phyloP scores from a whole-genome alignment of 208 protist genomes.

The Tritrichomonas musculus region DNA sequence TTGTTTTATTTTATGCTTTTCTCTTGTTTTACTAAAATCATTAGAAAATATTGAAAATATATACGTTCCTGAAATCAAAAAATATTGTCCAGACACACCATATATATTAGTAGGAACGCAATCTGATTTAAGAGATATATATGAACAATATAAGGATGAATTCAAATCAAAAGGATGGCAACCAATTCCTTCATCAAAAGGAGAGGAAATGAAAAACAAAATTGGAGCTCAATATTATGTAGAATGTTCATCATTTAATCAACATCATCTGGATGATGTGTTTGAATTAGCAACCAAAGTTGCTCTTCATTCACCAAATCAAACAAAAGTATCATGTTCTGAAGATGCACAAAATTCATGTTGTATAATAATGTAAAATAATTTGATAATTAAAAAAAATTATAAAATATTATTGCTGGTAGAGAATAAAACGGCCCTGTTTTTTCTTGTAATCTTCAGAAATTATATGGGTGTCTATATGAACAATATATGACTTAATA shows the following conservation, averaged over 20 bases:
- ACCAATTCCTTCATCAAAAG: neutral
- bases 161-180: neutral
- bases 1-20: constrained; percentile 66
- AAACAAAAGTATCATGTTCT: too few species aligned
- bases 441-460: too few species aligned
- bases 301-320: too few species aligned
- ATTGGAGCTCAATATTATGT: neutral
- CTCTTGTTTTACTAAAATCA: constrained; percentile 52
- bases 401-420: too few species aligned
- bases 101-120: neutral
- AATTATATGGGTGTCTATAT: too few species aligned
- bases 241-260: constrained; percentile 20
- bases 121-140: neutral
- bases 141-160: neutral
- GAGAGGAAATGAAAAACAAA: neutral
- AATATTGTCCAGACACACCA: constrained; percentile 32
- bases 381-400: too few species aligned
- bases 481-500: too few species aligned
- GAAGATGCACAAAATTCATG: too few species aligned
- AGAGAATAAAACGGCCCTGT: too few species aligned
- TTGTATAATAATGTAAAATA: too few species aligned
- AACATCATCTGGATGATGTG: too few species aligned
- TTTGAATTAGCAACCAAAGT: too few species aligned
- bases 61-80: constrained; percentile 50
- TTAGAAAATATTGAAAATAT: constrained; percentile 63